These are phyloP conservation scores for Dactylellina sp. DNA, from an alignment of 2,329 filamentous ascomycete species.

Conservation along the genomic window DNA sequence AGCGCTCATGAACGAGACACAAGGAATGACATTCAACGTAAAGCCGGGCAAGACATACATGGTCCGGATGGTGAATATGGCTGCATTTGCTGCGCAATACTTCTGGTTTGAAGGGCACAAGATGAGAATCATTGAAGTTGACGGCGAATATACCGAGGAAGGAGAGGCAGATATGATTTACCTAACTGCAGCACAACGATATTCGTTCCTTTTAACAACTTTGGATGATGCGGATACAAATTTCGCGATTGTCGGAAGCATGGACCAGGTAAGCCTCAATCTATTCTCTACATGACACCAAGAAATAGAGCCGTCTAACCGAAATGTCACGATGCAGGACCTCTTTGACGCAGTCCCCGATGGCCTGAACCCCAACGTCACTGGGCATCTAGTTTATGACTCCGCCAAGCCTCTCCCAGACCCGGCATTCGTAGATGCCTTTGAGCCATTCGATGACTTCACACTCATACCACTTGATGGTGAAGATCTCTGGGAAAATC, in stretches of 20 bases:
- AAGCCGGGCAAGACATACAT: constrained; percentile 78
- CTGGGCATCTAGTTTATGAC: constrained; percentile 74
- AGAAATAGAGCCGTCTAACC: not conserved
- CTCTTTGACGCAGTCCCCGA: constrained; percentile 77
- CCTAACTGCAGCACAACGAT: constrained; percentile 75
- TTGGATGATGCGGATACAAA: constrained; percentile 73
- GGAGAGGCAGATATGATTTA: constrained; percentile 74
- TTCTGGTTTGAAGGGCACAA: constrained; percentile 76
- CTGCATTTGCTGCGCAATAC: constrained; percentile 73
- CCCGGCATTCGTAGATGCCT: constrained; percentile 71
- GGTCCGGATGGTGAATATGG: constrained; percentile 78
- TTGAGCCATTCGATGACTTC: constrained; percentile 79
- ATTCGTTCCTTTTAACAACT: constrained; percentile 70
- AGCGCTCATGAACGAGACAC: constrained; percentile 78
- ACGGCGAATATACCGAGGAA: constrained; percentile 76
- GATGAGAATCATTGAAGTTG: constrained; percentile 78
- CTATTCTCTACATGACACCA: not conserved
- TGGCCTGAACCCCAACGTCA: constrained; percentile 76
- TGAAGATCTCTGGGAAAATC: constrained; percentile 70
- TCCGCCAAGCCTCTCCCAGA: constrained; percentile 65
- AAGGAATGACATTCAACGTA: constrained; percentile 71
- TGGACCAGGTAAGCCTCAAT: constrained; percentile 71
- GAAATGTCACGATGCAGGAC: constrained; percentile 63
- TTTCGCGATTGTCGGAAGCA: constrained; percentile 75
- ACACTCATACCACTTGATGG: constrained; percentile 76